Evolutionary conservation across 345 rosid species (phyloP), one percentile per base, ranked within the genome.

Genomic region (Garcia nutans): DNA sequence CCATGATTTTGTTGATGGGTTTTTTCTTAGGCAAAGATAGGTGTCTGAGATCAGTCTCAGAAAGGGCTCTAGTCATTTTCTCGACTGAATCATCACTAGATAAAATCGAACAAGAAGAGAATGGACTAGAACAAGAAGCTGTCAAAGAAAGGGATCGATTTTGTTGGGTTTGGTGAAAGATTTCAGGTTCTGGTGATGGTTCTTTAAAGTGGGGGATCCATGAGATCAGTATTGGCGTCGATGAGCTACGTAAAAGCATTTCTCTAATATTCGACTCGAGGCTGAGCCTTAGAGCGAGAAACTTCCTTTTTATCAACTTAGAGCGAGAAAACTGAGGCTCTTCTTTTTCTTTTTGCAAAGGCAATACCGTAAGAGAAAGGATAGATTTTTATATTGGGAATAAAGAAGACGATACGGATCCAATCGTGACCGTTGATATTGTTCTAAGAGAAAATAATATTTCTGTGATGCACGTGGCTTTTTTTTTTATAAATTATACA

Each of bases 221-320:
- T 3, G 99, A 86, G 37, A 87, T 85, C 44, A 85, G 85, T 50
- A 93, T 3, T 23, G 99, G 97, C 22, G 94, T 87, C 54, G 99
- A 93, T 10, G 97, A 79, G 76, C 94, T 89, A 13, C 97, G 82
- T 13, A 95, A 69, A 54, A 95, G 90, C 98, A 95, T 93, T 41
- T 50, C 13, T 12, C 1, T 12, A 47, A 47, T 10, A 16, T 50
- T 2, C 16, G 55, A 49, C 10, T 13, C 2, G 57, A 44, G 68
- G 8, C n/a, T n/a, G n/a, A n/a, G 17, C 10, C 31, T 28, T 1
- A 28, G 68, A 26, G 28, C 11, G 19, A 45, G 61, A 50, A 41
- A n/a, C n/a, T n/a, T n/a, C n/a, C n/a, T n/a, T n/a, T n/a, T n/a
- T n/a, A n/a, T n/a, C n/a, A n/a, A n/a, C 31, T 28, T 1, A 28